Evolutionary conservation across 192 early-diverging fungal genomes (phyloP), one percentile per base, ranked within the genome.

Genomic region (Gigaspora rosea): DNA sequence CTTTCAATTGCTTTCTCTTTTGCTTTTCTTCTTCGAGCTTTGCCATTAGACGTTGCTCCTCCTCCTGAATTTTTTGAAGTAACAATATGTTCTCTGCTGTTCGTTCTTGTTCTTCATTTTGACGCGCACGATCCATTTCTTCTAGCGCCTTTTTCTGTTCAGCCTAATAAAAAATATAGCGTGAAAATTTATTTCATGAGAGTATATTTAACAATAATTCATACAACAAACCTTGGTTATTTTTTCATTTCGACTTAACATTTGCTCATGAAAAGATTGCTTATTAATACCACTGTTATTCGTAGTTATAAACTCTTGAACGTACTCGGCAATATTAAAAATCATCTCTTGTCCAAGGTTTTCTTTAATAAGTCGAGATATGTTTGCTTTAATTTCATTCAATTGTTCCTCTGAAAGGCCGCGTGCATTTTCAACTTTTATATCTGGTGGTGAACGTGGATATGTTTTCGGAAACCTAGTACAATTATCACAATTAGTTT

Each of bases 331-430:
- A 8, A 94, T 71, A 59, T 90, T 90, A 56, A 88, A 92, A 62
- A 92, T 81, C 89, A 92, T 90, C 79, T 94, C 92, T 58, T 83
- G 81, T 0, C 89, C 91, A 0, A 86, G 48, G 8, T 86, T 75
- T 32, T 73, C 75, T 49, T 78, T 83, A 8, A 85, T 83, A 7
- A 84, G 74, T 5, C 41, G 61, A 51, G 79, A 80, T 2, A 88
- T 66, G 46, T 85, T 61, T 20, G 49, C 79, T 27, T 69, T 66
- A 2, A 91, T 80, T 49, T 85, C 82, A 27, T 83, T 82, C 16
- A 86, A 73, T 63, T 90, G 84, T 27, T 81, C 81, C 9, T 80
- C 76, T 47, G 84, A 83, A 5, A 94, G 80, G 7, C 91, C 91
- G 47, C 75, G 81, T 4, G 83, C 78, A 49, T 84, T 82, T 46